Evolutionary conservation across 148 eudicot species (phyloP), one percentile per base, ranked within the genome.

Genomic region (Silene latifolia): DNA sequence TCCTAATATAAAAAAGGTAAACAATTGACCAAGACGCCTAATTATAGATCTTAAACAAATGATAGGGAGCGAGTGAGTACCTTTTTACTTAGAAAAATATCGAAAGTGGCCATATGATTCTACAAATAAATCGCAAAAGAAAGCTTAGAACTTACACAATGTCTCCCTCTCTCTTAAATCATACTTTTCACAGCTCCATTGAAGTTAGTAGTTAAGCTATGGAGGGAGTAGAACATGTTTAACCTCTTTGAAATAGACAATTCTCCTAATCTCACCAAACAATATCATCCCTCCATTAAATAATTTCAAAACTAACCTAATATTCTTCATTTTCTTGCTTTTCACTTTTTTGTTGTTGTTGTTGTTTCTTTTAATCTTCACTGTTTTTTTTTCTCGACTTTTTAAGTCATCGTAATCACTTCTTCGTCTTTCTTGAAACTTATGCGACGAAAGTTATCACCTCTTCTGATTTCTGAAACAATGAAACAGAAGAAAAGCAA

Each of bases 371-470:
- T 48, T 59, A 51, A 67, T 56, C 25, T 71, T 51, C 56, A 74
- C 64, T 82, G 69, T 80, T 78, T 74, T 63, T 74, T 63, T 59
- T 32, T n/a, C 74, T 58, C 68, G 9, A 39, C 44, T 39, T 39
- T 32, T 32, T 32, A 2, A 32, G 3, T 32, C 5, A 53, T 61
- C 44, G 60, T 62, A 54, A 44, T 62, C 67, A 9, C 75, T 35
- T 47, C 12, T 61, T 53, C 1, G 14, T 60, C 29, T 60, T 24
- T 60, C 64, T 14, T 39, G 14, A 21, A 68, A 71, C 76, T 63
- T 81, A 91, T 89, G 89, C 85, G 80, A 76, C 86, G 86, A 74
- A 89, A 86, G 77, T 51, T 79, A 0, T 57, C 83, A 0, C 78
- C 84, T 9, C 82, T 82, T 48, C 70, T 83, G 20, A 70, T 78